Evolutionary conservation across 2,329 filamentous ascomycete species (phyloP).

Genomic region (Raffaelea arxii): DNA sequence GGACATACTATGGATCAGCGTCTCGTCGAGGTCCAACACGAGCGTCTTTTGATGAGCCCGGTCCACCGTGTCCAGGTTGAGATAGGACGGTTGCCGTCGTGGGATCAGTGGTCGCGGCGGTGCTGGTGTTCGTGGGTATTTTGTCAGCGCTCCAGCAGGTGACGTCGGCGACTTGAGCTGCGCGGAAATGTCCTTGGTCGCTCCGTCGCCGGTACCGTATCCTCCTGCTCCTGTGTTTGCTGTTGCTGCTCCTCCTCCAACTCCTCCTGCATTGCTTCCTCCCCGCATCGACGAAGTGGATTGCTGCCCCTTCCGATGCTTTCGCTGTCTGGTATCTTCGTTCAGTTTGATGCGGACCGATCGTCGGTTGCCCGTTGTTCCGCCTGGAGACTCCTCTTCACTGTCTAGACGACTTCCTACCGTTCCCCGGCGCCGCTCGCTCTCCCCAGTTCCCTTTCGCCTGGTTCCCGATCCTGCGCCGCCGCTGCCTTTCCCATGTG

Average conservation of each 20-base stretch:
- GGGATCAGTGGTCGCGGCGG: constrained; percentile 87
- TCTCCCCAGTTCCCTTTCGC: constrained; percentile 1
- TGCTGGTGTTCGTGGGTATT: constrained; percentile 81
- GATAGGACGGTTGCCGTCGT: constrained; percentile 79
- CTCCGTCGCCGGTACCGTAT: constrained; percentile 19
- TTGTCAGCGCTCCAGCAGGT: constrained; percentile 65
- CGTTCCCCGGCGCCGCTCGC: constrained; percentile 5
- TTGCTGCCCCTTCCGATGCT: constrained; percentile 53
- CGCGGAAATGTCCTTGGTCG: constrained; percentile 52
- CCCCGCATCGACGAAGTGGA: constrained; percentile 24
- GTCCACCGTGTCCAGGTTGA: constrained; percentile 44
- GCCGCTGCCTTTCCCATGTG: constrained; percentile 11
- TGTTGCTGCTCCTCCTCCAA: constrained; percentile 15
- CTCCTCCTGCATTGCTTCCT: constrained; percentile 16
- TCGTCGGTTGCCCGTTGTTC: constrained; percentile 53
- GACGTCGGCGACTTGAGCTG: constrained; percentile 92
- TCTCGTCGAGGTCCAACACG: constrained; percentile 93
- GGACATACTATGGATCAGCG: constrained; percentile 93
- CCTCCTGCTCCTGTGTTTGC: constrained; percentile 18
- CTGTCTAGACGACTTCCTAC: constrained; percentile 7
- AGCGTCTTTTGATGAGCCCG: constrained; percentile 75
- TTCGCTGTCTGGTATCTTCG: constrained; percentile 67
- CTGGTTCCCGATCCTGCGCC: neutral
- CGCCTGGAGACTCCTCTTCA: constrained; percentile 45
- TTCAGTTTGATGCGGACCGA: constrained; percentile 89